Evolutionary conservation across 176 grass and related monocot species (phyloP).

Genomic region (Musa itinerans): DNA sequence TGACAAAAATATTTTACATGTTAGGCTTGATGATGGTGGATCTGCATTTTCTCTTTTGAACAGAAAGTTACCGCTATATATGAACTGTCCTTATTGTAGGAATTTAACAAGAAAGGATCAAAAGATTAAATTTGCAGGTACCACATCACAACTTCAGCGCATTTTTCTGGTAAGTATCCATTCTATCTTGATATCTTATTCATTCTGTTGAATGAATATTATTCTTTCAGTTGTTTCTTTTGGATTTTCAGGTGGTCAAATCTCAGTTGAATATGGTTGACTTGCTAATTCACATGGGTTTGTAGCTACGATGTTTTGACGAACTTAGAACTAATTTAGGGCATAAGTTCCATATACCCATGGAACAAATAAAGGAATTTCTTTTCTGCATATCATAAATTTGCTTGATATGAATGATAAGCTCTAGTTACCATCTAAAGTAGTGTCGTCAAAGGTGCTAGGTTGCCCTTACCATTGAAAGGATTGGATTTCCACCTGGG

Average conservation of each 20-base stretch:
- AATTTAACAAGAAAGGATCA: slow-evolving; percentile 41
- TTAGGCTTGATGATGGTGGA: slow-evolving; percentile 53
- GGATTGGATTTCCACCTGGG: no score
- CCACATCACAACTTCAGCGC: slow-evolving; percentile 73
- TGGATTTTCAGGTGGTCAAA: background rate
- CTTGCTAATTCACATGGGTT: background rate
- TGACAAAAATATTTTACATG: slow-evolving; percentile 30
- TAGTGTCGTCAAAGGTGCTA: no score
- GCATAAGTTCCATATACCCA: no score
- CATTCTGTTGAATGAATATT: background rate
- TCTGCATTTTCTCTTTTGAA: slow-evolving; percentile 80
- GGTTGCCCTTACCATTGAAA: no score
- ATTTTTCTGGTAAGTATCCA: slow-evolving; percentile 75
- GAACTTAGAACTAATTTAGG: no score
- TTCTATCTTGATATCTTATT: slow-evolving; percentile 11
- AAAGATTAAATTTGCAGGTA: slow-evolving; percentile 56
- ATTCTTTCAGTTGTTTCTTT: background rate
- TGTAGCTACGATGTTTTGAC: background rate
- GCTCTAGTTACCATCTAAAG: no score
- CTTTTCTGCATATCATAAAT: no score
- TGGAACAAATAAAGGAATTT: no score
- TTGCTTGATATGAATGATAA: no score
- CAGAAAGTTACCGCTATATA: slow-evolving; percentile 88
- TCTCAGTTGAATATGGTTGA: background rate
- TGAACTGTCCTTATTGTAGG: slow-evolving; percentile 88